Base-by-base conservation (phyloP, 805 yeast genomes). In the Lachancea thermotolerans region DNA sequence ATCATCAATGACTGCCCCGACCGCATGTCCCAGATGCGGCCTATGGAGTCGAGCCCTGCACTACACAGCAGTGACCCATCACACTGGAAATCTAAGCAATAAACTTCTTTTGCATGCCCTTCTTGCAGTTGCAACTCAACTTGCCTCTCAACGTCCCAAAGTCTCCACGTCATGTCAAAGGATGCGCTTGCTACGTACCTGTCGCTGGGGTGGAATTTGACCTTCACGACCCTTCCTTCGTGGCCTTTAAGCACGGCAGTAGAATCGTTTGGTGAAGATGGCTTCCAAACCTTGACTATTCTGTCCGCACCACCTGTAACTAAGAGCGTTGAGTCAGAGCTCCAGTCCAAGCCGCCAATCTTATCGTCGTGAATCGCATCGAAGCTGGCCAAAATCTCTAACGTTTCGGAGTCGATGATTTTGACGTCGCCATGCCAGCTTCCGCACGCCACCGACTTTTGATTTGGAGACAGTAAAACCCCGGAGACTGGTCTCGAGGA, bases 11-110 rank as follows among this genome's bases (percentile, higher is more conserved):
- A 69, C 45, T 77, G 71, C 3, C 97, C 98, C 0, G 83, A 71
- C 42, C 99, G 67, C 34, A 91, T 61, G 65, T 91, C 99, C 97
- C 97, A 91, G 2, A 90, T 59, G 37, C 82, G 68, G 0, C 79
- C 81, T 15, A 79, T 64, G 0, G 82, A 84, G 62, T 91, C 97
- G 5, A 81, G 65, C 0, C 96, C 96, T 3, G 82, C 93, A 10
- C 87, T 77, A 0, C 84, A 82, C 7, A 84, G 55, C 5, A 91
- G 62, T 2, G 91, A 70, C 1, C 98, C 97, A 55, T 87, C 95
- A 0, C 74, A 72, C 48, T 89, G 95, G 49, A 83, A 74, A 1
- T 76, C 65, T 2, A 85, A 60, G 0, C 79, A 57, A 48, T 76
- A 79, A 0, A 89, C 81, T 46, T 80, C 93, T 54, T 79, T 81